Base-by-base conservation (phyloP, 2,329 filamentous ascomycete species). In the Periconia sp. region DNA sequence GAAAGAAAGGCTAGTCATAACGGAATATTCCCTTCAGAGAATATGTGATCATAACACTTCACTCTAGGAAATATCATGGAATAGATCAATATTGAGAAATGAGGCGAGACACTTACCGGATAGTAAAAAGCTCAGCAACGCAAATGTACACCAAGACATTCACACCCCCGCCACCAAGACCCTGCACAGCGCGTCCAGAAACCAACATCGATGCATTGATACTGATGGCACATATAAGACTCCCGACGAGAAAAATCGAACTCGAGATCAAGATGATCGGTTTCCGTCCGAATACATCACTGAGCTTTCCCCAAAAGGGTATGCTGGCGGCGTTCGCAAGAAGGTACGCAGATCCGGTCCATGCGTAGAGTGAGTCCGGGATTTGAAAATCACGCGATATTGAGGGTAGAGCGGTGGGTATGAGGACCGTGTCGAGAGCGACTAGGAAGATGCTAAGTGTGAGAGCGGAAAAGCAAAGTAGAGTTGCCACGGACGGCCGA, bases 311-410 rank as follows among this genome's bases (percentile, higher is more conserved):
- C 72, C 72, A 75, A 31, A 72, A 58, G 1, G 72, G 72, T 5
- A 69, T 63, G 1, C 65, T 68, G 1, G 71, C 66, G 5, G 66
- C 68, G 26, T 70, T 69, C 13, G 65, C 56, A 23, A 72, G 63
- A 3, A 72, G 57, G 33, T 71, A 72, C 3, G 66, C 60, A 1
- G 68, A 72, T 1, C 88, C 88, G 41, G 90, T 86, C 89, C 88
- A 92, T 21, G 84, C 83, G 67, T 89, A 92, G n/a, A 87, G 84
- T 3, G 80, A 74, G 6, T 82, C 82, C 2, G 86, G 86, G 8
- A 70, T 56, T 29, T 83, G 65, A 50, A 92, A 82, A 41, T 86
- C 76, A 21, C 69, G 71, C 2, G 81, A 77, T 44, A 89, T 88
- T 11, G 82, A 83, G 0, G 85, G 85, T 5, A 88, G 74, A 6